Evolutionary conservation across 2,329 filamentous ascomycete genomes (phyloP).

Genomic region (Neospermospora avenae): DNA sequence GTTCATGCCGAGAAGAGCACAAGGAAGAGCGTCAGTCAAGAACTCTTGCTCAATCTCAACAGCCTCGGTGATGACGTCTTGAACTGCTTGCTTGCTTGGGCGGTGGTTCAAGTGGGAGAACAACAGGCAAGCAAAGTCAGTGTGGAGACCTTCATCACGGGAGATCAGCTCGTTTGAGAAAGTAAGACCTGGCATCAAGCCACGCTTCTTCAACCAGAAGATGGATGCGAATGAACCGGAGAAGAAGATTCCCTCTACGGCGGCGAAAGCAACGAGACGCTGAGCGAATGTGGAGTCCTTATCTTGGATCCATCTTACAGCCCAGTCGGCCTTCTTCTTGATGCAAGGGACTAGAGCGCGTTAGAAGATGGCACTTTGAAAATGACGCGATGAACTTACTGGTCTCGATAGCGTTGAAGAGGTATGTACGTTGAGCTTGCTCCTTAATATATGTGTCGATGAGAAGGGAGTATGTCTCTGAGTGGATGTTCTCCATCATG

Average conservation of each 20-base stretch:
- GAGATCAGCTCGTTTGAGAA: slow-evolving; percentile 99
- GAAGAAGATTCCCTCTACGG: slow-evolving; percentile 99
- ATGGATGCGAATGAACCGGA: slow-evolving; percentile 97
- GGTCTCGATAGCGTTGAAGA: slow-evolving; percentile 98
- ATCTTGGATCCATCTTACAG: slow-evolving; percentile 90
- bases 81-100: slow-evolving; percentile 74
- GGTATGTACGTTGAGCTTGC: slow-evolving; percentile 84
- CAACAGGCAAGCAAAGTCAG: slow-evolving; percentile 95
- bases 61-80: slow-evolving; percentile 90
- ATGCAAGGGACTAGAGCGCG: slow-evolving; percentile 76
- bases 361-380: slow-evolving; percentile 28
- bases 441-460: slow-evolving; percentile 99
- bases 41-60: slow-evolving; percentile 97
- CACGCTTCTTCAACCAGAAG: slow-evolving; percentile 99
- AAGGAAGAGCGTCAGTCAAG: slow-evolving; percentile 90
- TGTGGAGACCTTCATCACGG: slow-evolving; percentile 98
- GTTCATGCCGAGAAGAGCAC: slow-evolving; percentile 96
- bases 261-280: slow-evolving; percentile 93
- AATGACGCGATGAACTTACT: slow-evolving; percentile 53
- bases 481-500: slow-evolving; percentile 99
- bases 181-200: slow-evolving; percentile 95
- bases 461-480: slow-evolving; percentile 97
- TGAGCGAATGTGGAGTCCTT: slow-evolving; percentile 91
- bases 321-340: slow-evolving; percentile 98
- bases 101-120: slow-evolving; percentile 97